Base-by-base conservation (phyloP, 2,329 filamentous ascomycete species). In the Chrysoporthe cubensis region DNA sequence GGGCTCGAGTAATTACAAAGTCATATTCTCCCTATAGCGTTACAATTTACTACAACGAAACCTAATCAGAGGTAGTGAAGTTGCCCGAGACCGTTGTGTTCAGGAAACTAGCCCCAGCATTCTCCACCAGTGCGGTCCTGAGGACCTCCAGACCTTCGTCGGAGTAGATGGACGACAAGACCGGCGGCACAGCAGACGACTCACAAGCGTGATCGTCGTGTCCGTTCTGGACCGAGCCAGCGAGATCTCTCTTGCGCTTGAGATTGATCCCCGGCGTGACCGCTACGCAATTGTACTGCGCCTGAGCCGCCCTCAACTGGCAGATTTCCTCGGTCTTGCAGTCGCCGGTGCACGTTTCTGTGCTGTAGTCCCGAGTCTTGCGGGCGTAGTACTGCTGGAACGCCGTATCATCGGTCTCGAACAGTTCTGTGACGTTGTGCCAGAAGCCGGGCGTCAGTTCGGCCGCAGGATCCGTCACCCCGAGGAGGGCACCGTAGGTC, bases 371-470 rank as follows among this genome's bases (percentile, higher is more conserved):
- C 5, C 79, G 74, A 8, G 74, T 77, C 44, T 78, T 79, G 61
- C 80, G 73, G 43, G 74, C 73, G 71, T 76, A 78, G 71, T 78
- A 83, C 13, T 74, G 74, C 60, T 79, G 75, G 70, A 82, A 82
- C 8, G 78, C 70, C 0, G 70, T 61, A 4, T 75, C 66, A 68
- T 82, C 74, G 40, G 58, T 69, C 64, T 81, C 77, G 70, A 82
- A 79, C 18, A 76, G 71, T 5, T 72, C 73, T 1, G 80, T 81
- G 14, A 82, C 74, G 65, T 78, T 78, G 71, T 82, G 80, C 81
- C 81, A 83, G 72, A 82, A 82, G 0, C 76, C 78, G 5, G 86
- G 83, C 1, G 83, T 85, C 44, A 90, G 80, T 71, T 88, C 76
- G 4, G 79, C 78, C 11, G 75, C 75, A 2, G 75, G 71, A 13